Evolutionary conservation across 352 stramenopile genomes (phyloP).

Genomic region (Blastocystis sp.): DNA sequence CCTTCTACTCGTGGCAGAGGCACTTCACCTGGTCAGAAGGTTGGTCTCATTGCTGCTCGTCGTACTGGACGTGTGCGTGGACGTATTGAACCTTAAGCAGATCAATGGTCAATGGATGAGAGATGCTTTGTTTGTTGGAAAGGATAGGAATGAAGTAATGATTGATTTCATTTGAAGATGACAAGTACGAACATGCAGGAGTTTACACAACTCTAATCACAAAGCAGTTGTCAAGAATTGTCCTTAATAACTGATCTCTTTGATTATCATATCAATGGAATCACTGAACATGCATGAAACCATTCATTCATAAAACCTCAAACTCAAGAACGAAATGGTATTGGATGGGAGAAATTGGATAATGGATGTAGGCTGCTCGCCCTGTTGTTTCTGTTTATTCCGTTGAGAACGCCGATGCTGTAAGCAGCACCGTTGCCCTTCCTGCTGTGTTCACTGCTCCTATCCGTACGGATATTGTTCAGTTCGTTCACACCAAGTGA

Average conservation of each 20-base stretch:
- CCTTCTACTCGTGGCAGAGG: no score
- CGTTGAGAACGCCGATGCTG: slow-evolving; percentile 72
- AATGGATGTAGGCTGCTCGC: slow-evolving; percentile 71
- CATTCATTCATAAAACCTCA: slow-evolving; percentile 16
- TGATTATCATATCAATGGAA: not conserved
- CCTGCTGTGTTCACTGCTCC: slow-evolving; percentile 89
- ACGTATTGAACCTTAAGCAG: no score
- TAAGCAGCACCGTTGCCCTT: slow-evolving; percentile 80
- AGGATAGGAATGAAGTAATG: no score
- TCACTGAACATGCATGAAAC: no score
- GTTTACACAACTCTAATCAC: not conserved
- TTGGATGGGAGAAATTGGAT: not conserved
- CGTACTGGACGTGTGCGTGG: no score
- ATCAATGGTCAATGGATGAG: no score
- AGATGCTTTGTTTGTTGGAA: no score
- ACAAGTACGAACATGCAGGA: not conserved
- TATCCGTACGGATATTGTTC: slow-evolving; percentile 94
- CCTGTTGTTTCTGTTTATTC: slow-evolving; percentile 89
- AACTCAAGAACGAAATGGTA: slow-evolving; percentile 24
- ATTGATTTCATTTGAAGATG: no score
- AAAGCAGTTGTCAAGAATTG: not conserved
- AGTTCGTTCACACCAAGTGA: slow-evolving; percentile 93
- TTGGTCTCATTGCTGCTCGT: no score
- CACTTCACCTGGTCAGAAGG: no score
- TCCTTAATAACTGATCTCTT: not conserved